Evolutionary conservation across 2,329 filamentous ascomycete genomes (phyloP).

Genomic region (Cryoendolithus antarcticus): DNA sequence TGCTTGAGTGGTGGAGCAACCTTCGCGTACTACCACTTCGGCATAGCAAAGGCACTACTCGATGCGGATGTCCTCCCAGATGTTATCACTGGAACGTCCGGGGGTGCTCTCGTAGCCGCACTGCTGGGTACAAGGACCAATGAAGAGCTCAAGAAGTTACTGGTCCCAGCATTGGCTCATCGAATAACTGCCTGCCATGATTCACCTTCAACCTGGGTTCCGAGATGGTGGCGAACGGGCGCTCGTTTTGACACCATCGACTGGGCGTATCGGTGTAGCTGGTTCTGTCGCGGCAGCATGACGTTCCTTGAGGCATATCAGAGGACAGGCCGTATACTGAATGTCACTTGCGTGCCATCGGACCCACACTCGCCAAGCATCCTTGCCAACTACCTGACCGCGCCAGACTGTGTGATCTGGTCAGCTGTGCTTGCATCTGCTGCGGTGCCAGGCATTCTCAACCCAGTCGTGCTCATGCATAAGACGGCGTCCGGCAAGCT

Average conservation of each 20-base stretch:
- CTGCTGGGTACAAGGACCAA: slow-evolving; percentile 82
- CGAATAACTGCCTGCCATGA: slow-evolving; percentile 81
- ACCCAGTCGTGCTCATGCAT: slow-evolving; percentile 85
- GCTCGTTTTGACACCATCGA: slow-evolving; percentile 88
- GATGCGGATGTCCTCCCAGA: slow-evolving; percentile 78
- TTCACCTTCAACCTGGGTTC: slow-evolving; percentile 59
- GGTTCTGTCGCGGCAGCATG: slow-evolving; percentile 84
- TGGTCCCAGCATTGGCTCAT: slow-evolving; percentile 75
- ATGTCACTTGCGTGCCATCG: slow-evolving; percentile 89
- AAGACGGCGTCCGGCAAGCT: slow-evolving; percentile 67
- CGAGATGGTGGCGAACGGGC: slow-evolving; percentile 82
- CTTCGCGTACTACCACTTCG: slow-evolving; percentile 95
- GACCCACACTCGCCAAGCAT: slow-evolving; percentile 90
- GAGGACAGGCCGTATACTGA: slow-evolving; percentile 83
- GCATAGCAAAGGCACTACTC: slow-evolving; percentile 76
- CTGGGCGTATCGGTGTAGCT: slow-evolving; percentile 74
- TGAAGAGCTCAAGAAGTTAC: slow-evolving; percentile 71
- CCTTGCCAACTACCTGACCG: slow-evolving; percentile 87
- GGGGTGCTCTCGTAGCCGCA: slow-evolving; percentile 79
- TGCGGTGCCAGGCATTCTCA: slow-evolving; percentile 89
- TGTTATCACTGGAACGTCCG: slow-evolving; percentile 93
- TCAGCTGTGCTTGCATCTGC: slow-evolving; percentile 89
- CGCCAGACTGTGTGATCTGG: slow-evolving; percentile 96
- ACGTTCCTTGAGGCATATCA: slow-evolving; percentile 94
- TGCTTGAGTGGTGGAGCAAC: slow-evolving; percentile 88